Conservation (phyloP, 2,329 filamentous ascomycete genomes). For the Atkinsonella hypoxylon region DNA sequence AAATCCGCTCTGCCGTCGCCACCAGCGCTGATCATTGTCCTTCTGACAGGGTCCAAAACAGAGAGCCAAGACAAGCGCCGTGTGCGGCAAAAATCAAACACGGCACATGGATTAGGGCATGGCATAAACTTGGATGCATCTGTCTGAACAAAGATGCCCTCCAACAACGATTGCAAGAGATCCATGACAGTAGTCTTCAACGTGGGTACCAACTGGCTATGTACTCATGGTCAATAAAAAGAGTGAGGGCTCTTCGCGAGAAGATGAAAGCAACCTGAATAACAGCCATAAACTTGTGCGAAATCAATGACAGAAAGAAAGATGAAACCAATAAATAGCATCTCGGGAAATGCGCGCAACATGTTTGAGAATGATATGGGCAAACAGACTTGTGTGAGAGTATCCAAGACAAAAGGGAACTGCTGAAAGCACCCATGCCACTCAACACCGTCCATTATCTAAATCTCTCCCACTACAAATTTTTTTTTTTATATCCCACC, state of each 20-base stretch:
- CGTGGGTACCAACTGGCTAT: not conserved
- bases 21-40: not conserved
- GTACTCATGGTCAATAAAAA: constrained; percentile 5
- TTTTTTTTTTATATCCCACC: not conserved
- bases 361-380: not conserved
- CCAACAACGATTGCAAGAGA: too few species aligned
- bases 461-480: not conserved
- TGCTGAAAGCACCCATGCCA: not conserved
- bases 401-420: not conserved
- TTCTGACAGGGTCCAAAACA: not conserved
- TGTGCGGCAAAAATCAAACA: not conserved
- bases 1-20: not conserved
- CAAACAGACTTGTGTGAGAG: not conserved
- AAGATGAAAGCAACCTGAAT: constrained; percentile 22
- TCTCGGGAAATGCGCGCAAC: not conserved
- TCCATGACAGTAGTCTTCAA: not conserved
- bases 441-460: not conserved
- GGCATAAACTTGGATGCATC: not conserved
- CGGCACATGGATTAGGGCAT: not conserved
- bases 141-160: too few species aligned
- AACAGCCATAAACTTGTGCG: not conserved
- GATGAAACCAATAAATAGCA: not conserved
- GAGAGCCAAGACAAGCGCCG: not conserved
- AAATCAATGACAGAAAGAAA: not conserved
- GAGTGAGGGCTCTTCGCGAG: constrained; percentile 19